These are phyloP conservation scores for Leccinum solheimii DNA, from an alignment of 1,284 basidiomycete genomes.

Conservation along the genomic window DNA sequence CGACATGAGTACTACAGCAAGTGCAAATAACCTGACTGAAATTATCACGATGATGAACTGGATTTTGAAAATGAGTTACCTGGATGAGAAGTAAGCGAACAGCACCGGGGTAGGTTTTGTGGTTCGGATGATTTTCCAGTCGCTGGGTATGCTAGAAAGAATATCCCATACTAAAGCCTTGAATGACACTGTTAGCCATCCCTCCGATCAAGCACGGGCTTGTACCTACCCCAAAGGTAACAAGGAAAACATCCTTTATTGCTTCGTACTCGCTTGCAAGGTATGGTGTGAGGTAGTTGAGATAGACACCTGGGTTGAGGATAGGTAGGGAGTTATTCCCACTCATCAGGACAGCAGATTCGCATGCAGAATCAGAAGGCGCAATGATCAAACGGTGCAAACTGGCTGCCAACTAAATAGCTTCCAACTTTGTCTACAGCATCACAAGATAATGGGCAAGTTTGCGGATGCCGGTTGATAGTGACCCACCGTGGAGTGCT, in stretches of 20 bases:
- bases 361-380: neutral
- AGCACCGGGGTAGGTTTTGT: constrained; percentile 15
- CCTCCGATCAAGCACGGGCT: neutral
- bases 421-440: too few relatives aligned
- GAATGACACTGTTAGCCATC: constrained; percentile 6
- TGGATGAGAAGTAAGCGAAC: constrained; percentile 30
- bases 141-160: constrained; percentile 23
- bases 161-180: constrained; percentile 32
- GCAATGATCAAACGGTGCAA: too few relatives aligned
- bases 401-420: too few relatives aligned
- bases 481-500: too few relatives aligned
- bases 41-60: constrained; percentile 6
- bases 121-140: constrained; percentile 21
- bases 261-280: constrained; percentile 24
- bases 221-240: constrained; percentile 25
- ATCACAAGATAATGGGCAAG: too few relatives aligned
- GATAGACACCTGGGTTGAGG: constrained; percentile 27
- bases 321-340: constrained; percentile 10
- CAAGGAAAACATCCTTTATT: constrained; percentile 23
- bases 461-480: too few relatives aligned
- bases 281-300: constrained; percentile 28
- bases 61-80: constrained; percentile 17
- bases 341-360: constrained; percentile 7
- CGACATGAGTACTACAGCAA: constrained; percentile 23
- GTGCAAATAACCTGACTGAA: constrained; percentile 16